Evolutionary conservation across 495 filamentous ascomycete genomes (phyloP).

Genomic region (Parathielavia appendiculata): DNA sequence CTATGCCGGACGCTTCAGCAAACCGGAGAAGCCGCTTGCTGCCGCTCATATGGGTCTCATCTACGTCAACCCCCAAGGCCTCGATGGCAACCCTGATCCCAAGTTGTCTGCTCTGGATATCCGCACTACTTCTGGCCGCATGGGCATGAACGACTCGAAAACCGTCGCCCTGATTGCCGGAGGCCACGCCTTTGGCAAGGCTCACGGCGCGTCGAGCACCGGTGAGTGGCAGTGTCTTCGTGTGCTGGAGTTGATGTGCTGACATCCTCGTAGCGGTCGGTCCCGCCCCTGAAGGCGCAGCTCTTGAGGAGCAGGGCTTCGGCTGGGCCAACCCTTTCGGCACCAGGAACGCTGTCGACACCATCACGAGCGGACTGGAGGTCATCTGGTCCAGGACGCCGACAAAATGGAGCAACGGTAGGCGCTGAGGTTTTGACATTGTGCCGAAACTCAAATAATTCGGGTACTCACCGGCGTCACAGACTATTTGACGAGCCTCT

Average conservation of each 20-base stretch:
- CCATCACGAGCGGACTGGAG: slow-evolving; percentile 71
- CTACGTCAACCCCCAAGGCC: slow-evolving; percentile 72
- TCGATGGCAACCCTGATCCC: slow-evolving; percentile 63
- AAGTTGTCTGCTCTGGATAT: slow-evolving; percentile 61
- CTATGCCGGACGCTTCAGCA: slow-evolving; percentile 40
- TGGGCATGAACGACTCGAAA: slow-evolving; percentile 76
- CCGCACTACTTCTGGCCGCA: slow-evolving; percentile 63
- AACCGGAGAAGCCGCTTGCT: slow-evolving; percentile 58
- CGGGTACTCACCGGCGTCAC: too few relatives aligned
- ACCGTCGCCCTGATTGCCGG: slow-evolving; percentile 68
- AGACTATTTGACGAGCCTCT: slow-evolving; percentile 63
- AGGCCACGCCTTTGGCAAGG: slow-evolving; percentile 71
- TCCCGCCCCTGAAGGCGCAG: slow-evolving; percentile 55
- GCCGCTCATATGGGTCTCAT: slow-evolving; percentile 69
- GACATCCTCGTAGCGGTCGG: slow-evolving; percentile 53
- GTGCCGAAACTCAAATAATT: too few relatives aligned
- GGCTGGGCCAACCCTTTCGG: slow-evolving; percentile 59
- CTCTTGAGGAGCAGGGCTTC: slow-evolving; percentile 58
- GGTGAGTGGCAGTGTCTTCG: too few relatives aligned
- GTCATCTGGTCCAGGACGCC: slow-evolving; percentile 70
- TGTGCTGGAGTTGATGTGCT: too few relatives aligned
- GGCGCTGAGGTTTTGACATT: too few relatives aligned
- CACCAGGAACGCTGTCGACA: slow-evolving; percentile 57
- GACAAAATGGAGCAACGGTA: slow-evolving; percentile 57
- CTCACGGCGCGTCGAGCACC: slow-evolving; percentile 52